These are phyloP conservation scores for Bacterosira constricta DNA, from an alignment of 108 stramenopile species.

Conservation along the genomic window DNA sequence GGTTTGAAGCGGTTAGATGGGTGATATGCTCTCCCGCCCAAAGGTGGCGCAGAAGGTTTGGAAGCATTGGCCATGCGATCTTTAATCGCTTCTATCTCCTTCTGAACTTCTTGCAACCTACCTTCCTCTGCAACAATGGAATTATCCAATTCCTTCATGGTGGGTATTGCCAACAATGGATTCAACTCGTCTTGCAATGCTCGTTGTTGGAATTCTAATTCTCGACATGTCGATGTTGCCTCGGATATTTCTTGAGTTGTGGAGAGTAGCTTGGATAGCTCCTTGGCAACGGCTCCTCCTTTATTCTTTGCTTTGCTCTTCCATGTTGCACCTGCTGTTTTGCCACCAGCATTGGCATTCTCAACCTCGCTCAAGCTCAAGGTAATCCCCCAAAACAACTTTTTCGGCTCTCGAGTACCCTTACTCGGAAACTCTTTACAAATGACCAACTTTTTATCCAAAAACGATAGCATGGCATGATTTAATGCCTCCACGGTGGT, in stretches of 20 bases:
- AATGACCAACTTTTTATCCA: slow-evolving; percentile 69
- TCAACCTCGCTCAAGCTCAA: slow-evolving; percentile 9
- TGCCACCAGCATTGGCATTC: neutral
- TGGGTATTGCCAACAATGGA: slow-evolving; percentile 45
- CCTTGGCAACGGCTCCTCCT: slow-evolving; percentile 25
- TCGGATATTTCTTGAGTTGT: slow-evolving; percentile 44
- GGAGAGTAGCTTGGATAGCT: slow-evolving; percentile 30
- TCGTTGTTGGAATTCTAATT: slow-evolving; percentile 29
- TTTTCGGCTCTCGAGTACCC: slow-evolving; percentile 49
- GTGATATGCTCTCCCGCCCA: too few species aligned
- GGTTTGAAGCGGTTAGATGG: neutral
- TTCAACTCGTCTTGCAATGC: slow-evolving; percentile 39
- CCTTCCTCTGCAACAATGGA: slow-evolving; percentile 35
- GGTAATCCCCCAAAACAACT: slow-evolving; percentile 71
- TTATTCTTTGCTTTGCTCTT: slow-evolving; percentile 18
- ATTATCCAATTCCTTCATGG: slow-evolving; percentile 59
- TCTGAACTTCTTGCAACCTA: slow-evolving; percentile 38
- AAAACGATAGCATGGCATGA: slow-evolving; percentile 67
- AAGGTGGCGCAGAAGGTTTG: slow-evolving; percentile 4
- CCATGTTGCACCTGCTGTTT: neutral
- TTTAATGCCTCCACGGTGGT: slow-evolving; percentile 66
- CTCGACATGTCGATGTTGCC: slow-evolving; percentile 21
- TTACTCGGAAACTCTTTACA: slow-evolving; percentile 70
- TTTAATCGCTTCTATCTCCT: slow-evolving; percentile 36
- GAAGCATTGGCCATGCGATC: slow-evolving; percentile 7